Percentiles rank a stretch among this genome's conserved stretches.
Evolutionary conservation across 345 rosid genomes (phyloP).

Genomic region (Bretschneidera sinensis): DNA sequence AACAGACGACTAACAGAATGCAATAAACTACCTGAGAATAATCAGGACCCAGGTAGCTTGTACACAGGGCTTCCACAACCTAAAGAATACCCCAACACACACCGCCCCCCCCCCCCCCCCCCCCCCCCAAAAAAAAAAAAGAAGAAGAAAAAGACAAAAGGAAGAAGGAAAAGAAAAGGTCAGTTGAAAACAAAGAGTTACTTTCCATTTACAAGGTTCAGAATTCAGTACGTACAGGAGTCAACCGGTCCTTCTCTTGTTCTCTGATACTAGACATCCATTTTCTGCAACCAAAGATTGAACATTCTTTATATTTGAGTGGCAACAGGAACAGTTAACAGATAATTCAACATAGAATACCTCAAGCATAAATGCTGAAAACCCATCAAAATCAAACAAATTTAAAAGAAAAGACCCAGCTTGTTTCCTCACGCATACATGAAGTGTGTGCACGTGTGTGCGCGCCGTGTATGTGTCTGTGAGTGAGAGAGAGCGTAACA

Average conservation of each 20-base stretch:
- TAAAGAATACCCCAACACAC: slow-evolving; percentile 24
- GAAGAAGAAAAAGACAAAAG: neutral
- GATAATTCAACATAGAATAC: too few species aligned
- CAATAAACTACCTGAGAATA: slow-evolving; percentile 63
- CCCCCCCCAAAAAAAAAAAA: neutral
- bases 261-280: slow-evolving; percentile 82
- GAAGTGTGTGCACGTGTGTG: too few species aligned
- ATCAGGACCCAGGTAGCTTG: slow-evolving; percentile 86
- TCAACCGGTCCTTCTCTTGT: slow-evolving; percentile 76
- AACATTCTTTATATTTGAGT: slow-evolving; percentile 11
- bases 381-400: too few species aligned
- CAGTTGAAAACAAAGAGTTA: slow-evolving; percentile 4
- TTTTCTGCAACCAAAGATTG: slow-evolving; percentile 50
- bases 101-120: too few species aligned
- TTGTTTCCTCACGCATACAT: too few species aligned
- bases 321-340: too few species aligned
- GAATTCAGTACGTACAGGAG: slow-evolving; percentile 59
- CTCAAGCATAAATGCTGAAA: too few species aligned
- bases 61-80: slow-evolving; percentile 77
- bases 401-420: too few species aligned
- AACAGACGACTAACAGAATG: slow-evolving; percentile 9
- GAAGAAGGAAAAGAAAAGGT: neutral
- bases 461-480: too few species aligned
- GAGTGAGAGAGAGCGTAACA: too few species aligned
- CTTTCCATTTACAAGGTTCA: slow-evolving; percentile 8